A percentile compares a stretch with the other conserved stretches of the same genome.
These are phyloP conservation scores for Globisporangium camurandrum DNA, from an alignment of 352 stramenopile genomes.

Conservation along the genomic window DNA sequence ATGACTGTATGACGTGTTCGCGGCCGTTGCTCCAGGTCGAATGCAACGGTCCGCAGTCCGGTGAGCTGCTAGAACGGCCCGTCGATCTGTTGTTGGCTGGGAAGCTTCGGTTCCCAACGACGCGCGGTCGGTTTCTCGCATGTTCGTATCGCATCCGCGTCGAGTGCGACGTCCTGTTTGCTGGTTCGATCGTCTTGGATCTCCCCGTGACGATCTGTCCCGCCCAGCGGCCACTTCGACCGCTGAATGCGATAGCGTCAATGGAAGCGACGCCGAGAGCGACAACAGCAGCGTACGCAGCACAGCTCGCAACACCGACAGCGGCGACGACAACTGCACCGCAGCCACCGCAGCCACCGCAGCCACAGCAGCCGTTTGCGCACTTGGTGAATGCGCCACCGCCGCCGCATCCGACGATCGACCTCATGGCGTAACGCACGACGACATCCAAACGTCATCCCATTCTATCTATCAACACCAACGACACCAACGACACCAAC, in stretches of 20 bases:
- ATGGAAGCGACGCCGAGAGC: neutral
- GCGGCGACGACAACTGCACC: neutral
- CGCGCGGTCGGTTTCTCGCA: constrained; percentile 38
- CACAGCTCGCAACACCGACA: neutral
- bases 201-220: constrained; percentile 31
- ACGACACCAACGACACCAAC: no score
- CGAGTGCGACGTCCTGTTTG: constrained; percentile 42
- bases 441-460: no score
- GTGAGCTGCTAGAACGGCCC: constrained; percentile 50
- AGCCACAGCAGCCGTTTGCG: constrained; percentile 6
- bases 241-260: neutral
- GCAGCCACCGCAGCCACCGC: neutral
- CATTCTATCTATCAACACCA: no score
- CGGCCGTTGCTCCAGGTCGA: constrained; percentile 46
- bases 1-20: constrained; percentile 29
- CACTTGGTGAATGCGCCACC: constrained; percentile 2
- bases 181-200: constrained; percentile 20
- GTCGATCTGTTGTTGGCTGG: constrained; percentile 46
- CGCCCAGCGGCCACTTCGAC: constrained; percentile 3
- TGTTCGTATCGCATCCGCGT: constrained; percentile 57
- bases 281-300: neutral
- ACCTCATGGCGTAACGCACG: constrained; percentile 8
- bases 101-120: constrained; percentile 51
- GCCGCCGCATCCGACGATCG: constrained; percentile 5
- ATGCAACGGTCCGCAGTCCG: constrained; percentile 32